These are phyloP conservation scores for Trametes hirsuta DNA, from an alignment of 1,284 basidiomycete species.

Conservation along the genomic window DNA sequence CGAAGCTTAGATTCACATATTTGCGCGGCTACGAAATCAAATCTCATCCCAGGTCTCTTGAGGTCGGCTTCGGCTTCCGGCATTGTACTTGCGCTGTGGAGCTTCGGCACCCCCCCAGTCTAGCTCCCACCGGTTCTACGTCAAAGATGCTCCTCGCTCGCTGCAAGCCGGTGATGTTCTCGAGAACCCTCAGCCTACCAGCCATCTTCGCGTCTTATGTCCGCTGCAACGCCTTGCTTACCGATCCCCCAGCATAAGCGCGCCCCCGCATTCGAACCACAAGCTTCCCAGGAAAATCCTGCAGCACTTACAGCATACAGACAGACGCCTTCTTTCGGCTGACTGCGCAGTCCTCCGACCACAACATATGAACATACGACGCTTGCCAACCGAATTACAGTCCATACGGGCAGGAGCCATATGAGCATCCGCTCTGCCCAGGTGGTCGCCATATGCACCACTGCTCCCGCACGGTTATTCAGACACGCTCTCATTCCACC, in stretches of 20 bases:
- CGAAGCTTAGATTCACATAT: too few relatives aligned
- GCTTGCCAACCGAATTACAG: neutral
- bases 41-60: too few relatives aligned
- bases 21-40: too few relatives aligned
- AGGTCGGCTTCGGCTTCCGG: too few relatives aligned
- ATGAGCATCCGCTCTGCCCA: neutral
- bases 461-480: neutral
- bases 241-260: neutral
- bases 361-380: neutral
- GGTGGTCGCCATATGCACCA: neutral
- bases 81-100: neutral
- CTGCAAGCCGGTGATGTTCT: neutral
- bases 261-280: neutral
- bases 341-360: neutral
- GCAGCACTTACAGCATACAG: neutral
- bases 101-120: neutral
- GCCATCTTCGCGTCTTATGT: neutral
- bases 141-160: neutral
- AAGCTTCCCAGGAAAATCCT: neutral
- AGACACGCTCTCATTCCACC: neutral
- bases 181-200: neutral
- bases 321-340: neutral
- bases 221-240: neutral
- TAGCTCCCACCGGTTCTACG: neutral
- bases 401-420: neutral